Base-by-base conservation (phyloP, 1,284 basidiomycete genomes). In the Moesziomyces globuligerus region DNA sequence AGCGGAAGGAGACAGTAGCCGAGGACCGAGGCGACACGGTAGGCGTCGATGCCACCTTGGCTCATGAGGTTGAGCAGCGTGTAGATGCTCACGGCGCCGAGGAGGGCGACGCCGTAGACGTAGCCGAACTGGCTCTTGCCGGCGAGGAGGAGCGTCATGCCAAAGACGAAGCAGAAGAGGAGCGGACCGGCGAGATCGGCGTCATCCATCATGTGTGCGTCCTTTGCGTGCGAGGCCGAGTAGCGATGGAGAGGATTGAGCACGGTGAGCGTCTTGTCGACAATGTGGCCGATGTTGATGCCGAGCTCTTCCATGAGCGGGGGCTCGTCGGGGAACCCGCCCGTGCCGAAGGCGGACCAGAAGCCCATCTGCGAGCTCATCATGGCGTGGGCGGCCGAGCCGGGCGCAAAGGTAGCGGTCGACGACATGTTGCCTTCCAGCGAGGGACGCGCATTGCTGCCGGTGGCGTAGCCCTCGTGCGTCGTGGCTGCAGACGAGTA, bases 111-210 rank as follows among this genome's bases (percentile, higher is more conserved):
- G 47, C 96, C 96, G 83, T 99, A 99, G 72, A 98, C 98, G 84
- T 98, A 98, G 26, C 93, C 94, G 84, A 99, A 99, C 83, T 98
- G 96, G 8, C 93, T 92, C 86, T 97, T 98, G 66, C 96, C 96
- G 15, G 93, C 94, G 94, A 98, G 81, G 13, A 82, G 59, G 3
- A 82, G 65, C 20, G 80, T 68, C 72, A 79, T 80, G 28, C 76
- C 80, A 55, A 82, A 82, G 40, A 76, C 95, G 83, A 98, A 98
- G 78, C 92, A 92, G 85, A 98, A 98, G 13, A 98, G 88, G 41
- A 98, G 87, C 7, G 96, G 96, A 0, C 96, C 96, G 9, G 95
- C 94, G 25, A 99, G 87, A 84, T 99, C 96, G 38, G 95, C 94
- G 80, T 99, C 96, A 84, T 99, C 96, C 96, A 99, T 99, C 76